These are phyloP conservation scores for Metschnikowia lachancei DNA, from an alignment of 805 yeast species.

Conservation along the genomic window DNA sequence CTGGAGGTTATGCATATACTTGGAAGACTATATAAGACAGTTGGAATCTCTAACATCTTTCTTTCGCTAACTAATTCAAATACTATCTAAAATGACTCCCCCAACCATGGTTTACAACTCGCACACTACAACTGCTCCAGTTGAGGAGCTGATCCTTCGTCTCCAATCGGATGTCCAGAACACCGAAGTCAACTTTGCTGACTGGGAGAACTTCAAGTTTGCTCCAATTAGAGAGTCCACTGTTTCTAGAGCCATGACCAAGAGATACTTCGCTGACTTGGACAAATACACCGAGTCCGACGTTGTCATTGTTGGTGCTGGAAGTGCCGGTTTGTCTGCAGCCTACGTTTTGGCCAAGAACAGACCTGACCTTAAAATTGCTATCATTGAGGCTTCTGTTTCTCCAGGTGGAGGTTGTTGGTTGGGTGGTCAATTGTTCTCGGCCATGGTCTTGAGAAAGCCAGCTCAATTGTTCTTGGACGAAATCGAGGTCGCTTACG, in stretches of 20 bases:
- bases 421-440: conserved; percentile 73
- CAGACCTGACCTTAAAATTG: conserved; percentile 73
- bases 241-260: conserved; percentile 78
- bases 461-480: conserved; percentile 71
- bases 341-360: conserved; percentile 71
- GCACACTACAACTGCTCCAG: conserved; percentile 18
- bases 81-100: conserved; percentile 7
- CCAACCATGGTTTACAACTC: conserved; percentile 17
- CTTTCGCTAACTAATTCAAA: not conserved
- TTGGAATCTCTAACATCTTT: not conserved
- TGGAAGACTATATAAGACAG: not conserved
- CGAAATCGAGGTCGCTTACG: conserved; percentile 62
- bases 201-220: conserved; percentile 68
- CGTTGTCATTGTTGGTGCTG: conserved; percentile 74
- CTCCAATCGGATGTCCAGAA: conserved; percentile 22
- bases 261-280: conserved; percentile 66
- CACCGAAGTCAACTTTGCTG: conserved; percentile 36
- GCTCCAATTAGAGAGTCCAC: conserved; percentile 75
- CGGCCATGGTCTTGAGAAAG: conserved; percentile 77
- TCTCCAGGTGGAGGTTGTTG: conserved; percentile 80
- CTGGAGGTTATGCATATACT: not conserved
- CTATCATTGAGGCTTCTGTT: conserved; percentile 71
- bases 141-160: conserved; percentile 7
- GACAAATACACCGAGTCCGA: conserved; percentile 75
- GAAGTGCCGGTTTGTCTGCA: conserved; percentile 72